Conservation (phyloP, 306 rosid species). For the Inga oerstediana region DNA sequence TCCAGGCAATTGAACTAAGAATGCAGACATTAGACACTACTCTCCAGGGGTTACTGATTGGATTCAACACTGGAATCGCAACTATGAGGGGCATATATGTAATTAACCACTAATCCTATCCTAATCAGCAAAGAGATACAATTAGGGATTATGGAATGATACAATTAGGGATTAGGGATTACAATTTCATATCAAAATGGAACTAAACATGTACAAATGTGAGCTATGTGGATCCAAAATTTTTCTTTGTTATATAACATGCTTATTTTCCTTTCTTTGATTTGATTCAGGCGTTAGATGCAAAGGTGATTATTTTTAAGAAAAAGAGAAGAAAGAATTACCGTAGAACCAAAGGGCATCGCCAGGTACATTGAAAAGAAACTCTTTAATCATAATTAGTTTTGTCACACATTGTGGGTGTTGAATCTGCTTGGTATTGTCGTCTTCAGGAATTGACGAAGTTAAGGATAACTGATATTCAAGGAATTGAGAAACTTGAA, state of each 20-base stretch:
- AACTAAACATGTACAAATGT: background rate
- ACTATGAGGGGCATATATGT: no score
- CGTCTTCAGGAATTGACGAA: constrained; percentile 79
- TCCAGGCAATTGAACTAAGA: no score
- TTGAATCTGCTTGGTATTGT: constrained; percentile 27
- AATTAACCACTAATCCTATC: no score
- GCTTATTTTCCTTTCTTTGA: constrained; percentile 26
- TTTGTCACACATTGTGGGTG: constrained; percentile 17
- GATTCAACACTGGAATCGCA: no score
- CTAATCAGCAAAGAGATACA: no score
- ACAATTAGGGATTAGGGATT: no score
- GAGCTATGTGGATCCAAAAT: background rate
- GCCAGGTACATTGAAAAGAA: constrained; percentile 64
- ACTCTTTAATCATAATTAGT: background rate
- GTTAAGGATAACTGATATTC: constrained; percentile 85
- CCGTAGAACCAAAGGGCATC: constrained; percentile 85
- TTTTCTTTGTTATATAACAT: constrained; percentile 3
- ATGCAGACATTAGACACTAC: no score
- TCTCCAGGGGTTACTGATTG: no score
- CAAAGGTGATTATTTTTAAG: constrained; percentile 83
- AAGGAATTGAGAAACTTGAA: constrained; percentile 80
- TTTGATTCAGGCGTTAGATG: constrained; percentile 75
- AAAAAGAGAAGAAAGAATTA: constrained; percentile 97
- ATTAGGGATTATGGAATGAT: no score
- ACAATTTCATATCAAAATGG: background rate